Conservation (phyloP, 345 rosid genomes). For the Arabidopsis suecica region DNA sequence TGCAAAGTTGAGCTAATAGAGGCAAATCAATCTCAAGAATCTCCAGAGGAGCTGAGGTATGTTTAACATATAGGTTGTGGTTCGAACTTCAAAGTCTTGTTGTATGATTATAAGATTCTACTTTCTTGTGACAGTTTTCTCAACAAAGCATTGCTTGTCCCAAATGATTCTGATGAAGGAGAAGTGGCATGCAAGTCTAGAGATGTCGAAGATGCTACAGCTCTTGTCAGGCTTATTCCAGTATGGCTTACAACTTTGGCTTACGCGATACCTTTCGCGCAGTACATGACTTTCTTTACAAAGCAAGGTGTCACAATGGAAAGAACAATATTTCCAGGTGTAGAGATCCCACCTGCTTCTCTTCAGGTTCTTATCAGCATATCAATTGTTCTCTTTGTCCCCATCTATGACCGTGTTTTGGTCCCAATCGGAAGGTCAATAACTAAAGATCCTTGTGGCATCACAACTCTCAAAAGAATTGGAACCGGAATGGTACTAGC, state of each 20-base stretch:
- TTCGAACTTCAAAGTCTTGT: not conserved
- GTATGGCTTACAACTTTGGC: constrained; percentile 58
- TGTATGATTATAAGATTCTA: not conserved
- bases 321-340: constrained; percentile 46
- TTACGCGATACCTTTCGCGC: constrained; percentile 54
- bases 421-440: constrained; percentile 49
- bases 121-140: constrained; percentile 45
- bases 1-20: constrained; percentile 2
- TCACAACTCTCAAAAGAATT: constrained; percentile 47
- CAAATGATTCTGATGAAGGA: constrained; percentile 39
- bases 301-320: constrained; percentile 67
- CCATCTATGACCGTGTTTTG: constrained; percentile 56
- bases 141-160: constrained; percentile 48
- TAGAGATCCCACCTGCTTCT: constrained; percentile 59
- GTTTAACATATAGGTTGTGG: constrained; percentile 2
- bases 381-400: constrained; percentile 49
- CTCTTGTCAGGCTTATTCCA: constrained; percentile 54
- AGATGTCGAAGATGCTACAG: constrained; percentile 61
- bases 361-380: constrained; percentile 56
- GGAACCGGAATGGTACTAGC: constrained; percentile 46
- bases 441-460: constrained; percentile 45
- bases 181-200: constrained; percentile 34
- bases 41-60: constrained; percentile 51
- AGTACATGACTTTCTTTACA: constrained; percentile 60
- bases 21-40: constrained; percentile 20